These are phyloP conservation scores for Candida awuae DNA, from an alignment of 805 yeast species.

Conservation along the genomic window DNA sequence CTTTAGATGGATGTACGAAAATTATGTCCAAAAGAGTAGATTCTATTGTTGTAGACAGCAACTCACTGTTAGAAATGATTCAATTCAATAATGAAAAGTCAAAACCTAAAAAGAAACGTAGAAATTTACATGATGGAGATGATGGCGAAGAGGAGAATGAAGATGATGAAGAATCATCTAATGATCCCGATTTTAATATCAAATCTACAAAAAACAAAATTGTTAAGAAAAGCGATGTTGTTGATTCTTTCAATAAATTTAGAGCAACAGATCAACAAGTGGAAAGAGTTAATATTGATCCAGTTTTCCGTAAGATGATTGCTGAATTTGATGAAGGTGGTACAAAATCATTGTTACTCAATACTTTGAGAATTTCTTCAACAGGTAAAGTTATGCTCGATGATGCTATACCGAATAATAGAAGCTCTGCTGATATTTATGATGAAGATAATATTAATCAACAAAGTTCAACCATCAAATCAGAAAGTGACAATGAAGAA, in stretches of 20 bases:
- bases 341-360: conserved; percentile 58
- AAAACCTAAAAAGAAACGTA: conserved; percentile 12
- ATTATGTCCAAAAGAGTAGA: conserved; percentile 43
- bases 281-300: conserved; percentile 40
- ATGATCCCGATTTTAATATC: conserved; percentile 2
- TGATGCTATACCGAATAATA: conserved; percentile 32
- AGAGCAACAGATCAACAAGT: conserved; percentile 4
- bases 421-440: neutral
- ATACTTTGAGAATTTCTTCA: conserved; percentile 47
- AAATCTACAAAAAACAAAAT: conserved; percentile 27
- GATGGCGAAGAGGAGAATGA: conserved; percentile 22
- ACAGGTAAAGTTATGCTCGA: conserved; percentile 58
- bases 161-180: conserved; percentile 15
- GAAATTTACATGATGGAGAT: conserved; percentile 10
- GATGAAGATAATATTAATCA: conserved; percentile 1
- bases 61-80: conserved; percentile 44
- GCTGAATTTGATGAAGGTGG: conserved; percentile 83
- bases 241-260: neutral
- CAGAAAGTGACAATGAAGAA: too few relatives aligned
- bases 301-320: conserved; percentile 64
- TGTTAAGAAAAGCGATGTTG: conserved; percentile 18
- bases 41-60: conserved; percentile 28
- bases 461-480: too few relatives aligned
- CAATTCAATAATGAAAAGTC: conserved; percentile 36
- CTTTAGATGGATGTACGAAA: conserved; percentile 48